phyloP scores from a whole-genome alignment of 495 filamentous ascomycete genomes.

The Tuber melanosporum region DNA sequence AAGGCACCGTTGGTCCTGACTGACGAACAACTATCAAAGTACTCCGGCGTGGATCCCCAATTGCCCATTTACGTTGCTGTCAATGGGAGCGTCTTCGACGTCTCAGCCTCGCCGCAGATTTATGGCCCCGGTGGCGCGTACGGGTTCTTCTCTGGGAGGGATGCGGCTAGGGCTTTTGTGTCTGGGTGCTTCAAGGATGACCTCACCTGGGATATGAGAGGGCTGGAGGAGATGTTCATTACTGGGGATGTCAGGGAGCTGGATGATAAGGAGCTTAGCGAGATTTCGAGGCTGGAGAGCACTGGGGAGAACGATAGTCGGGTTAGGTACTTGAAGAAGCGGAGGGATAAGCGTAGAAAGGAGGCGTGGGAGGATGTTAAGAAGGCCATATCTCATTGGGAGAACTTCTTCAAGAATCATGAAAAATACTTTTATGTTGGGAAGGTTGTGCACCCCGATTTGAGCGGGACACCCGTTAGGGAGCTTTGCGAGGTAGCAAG shows the following conservation, averaged over 20 bases:
- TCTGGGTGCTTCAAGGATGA: slow-evolving; percentile 93
- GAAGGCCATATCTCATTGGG: slow-evolving; percentile 60
- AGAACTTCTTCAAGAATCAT: slow-evolving; percentile 68
- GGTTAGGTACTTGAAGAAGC: slow-evolving; percentile 56
- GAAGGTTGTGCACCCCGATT: slow-evolving; percentile 48
- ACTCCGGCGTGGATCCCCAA: slow-evolving; percentile 67
- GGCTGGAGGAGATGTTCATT: slow-evolving; percentile 83
- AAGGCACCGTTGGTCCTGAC: slow-evolving; percentile 54
- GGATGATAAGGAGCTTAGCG: slow-evolving; percentile 50
- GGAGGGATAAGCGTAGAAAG: slow-evolving; percentile 51
- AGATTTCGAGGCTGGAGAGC: slow-evolving; percentile 51
- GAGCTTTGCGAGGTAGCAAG: slow-evolving; percentile 51
- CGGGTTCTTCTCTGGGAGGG: slow-evolving; percentile 75
- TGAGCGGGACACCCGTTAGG: slow-evolving; percentile 43
- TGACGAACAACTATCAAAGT: slow-evolving; percentile 60
- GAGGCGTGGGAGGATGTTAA: slow-evolving; percentile 53
- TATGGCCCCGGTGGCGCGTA: slow-evolving; percentile 92
- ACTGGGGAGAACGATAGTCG: slow-evolving; percentile 46
- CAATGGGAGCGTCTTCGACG: slow-evolving; percentile 93
- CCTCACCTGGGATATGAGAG: slow-evolving; percentile 69
- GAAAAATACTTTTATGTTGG: slow-evolving; percentile 71
- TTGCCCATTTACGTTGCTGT: slow-evolving; percentile 86
- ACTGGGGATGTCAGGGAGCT: slow-evolving; percentile 62
- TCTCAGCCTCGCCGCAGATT: slow-evolving; percentile 61
- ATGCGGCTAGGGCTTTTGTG: slow-evolving; percentile 87